These are phyloP conservation scores for Naganishia randhawae DNA, from an alignment of 768 basidiomycete genomes.

Conservation along the genomic window DNA sequence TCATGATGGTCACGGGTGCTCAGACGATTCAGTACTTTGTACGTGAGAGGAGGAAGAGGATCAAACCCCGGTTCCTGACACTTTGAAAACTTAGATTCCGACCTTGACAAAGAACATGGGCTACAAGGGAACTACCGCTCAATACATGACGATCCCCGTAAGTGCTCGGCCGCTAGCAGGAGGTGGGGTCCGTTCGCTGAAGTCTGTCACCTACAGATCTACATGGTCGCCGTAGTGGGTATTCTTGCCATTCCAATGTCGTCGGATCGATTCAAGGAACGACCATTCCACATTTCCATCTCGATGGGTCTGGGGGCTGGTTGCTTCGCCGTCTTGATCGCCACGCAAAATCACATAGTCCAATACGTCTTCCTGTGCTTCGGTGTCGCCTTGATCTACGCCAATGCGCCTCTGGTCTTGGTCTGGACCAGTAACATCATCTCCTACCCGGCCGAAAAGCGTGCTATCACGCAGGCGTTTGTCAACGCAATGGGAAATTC, in stretches of 20 bases:
- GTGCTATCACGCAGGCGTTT: constrained; percentile 47
- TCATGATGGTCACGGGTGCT: constrained; percentile 50
- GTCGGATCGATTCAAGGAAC: constrained; percentile 46
- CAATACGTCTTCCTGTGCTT: constrained; percentile 51
- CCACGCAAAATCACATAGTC: constrained; percentile 33
- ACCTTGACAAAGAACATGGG: constrained; percentile 39
- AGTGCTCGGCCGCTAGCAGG: no score
- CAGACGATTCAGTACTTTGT: constrained; percentile 49
- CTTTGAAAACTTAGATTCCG: no score
- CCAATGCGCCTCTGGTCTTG: constrained; percentile 41
- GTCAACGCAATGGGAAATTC: constrained; percentile 41
- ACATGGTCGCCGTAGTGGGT: constrained; percentile 32
- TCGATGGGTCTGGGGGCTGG: constrained; percentile 34
- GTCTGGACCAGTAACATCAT: constrained; percentile 51
- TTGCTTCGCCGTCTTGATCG: constrained; percentile 44
- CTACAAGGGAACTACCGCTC: constrained; percentile 44
- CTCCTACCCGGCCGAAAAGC: constrained; percentile 45
- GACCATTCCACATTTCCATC: constrained; percentile 41
- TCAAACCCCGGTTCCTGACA: no score
- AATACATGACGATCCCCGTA: constrained; percentile 49
- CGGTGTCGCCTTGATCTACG: constrained; percentile 48
- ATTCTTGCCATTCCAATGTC: constrained; percentile 45
- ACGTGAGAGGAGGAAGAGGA: no score
- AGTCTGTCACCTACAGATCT: constrained; percentile 28
- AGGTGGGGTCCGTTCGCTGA: no score